These are phyloP conservation scores for Ulmus americana DNA, from an alignment of 331 rosid species.

Conservation along the genomic window DNA sequence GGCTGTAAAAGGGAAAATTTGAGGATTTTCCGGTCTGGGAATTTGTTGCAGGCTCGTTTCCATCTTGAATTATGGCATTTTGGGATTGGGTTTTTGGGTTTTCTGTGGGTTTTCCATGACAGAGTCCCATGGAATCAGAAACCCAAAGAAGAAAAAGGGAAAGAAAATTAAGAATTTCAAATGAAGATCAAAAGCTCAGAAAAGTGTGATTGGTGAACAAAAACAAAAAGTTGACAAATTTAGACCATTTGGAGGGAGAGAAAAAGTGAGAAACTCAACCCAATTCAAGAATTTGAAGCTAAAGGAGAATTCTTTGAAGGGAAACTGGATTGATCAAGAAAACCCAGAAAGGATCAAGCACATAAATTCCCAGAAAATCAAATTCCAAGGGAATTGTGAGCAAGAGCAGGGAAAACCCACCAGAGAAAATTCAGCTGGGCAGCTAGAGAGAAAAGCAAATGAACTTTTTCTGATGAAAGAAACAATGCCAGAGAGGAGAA, in stretches of 20 bases:
- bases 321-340: constrained; percentile 7
- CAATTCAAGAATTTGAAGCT: constrained; percentile 21
- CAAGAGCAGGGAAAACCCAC: constrained; percentile 22
- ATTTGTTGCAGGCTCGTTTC: constrained; percentile 35
- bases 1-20: constrained; percentile 76
- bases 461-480: constrained; percentile 27
- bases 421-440: constrained; percentile 20
- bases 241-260: constrained; percentile 10
- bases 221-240: constrained; percentile 7
- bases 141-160: constrained; percentile 21
- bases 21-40: constrained; percentile 35
- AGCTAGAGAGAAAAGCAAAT: constrained; percentile 27
- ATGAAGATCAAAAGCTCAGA: constrained; percentile 10
- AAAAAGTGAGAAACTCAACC: not conserved
- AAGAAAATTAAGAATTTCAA: constrained; percentile 1
- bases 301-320: not conserved
- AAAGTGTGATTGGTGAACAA: constrained; percentile 12
- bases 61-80: constrained; percentile 28
- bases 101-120: constrained; percentile 83
- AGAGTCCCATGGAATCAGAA: constrained; percentile 72
- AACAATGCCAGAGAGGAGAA: constrained; percentile 31
- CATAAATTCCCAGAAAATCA: constrained; percentile 7
- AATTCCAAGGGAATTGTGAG: constrained; percentile 14
- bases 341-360: constrained; percentile 11
- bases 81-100: constrained; percentile 32